Evolutionary conservation across 1,284 basidiomycete species (phyloP), one percentile per base, ranked within the genome.

Genomic region (Trichosporon ovoides): DNA sequence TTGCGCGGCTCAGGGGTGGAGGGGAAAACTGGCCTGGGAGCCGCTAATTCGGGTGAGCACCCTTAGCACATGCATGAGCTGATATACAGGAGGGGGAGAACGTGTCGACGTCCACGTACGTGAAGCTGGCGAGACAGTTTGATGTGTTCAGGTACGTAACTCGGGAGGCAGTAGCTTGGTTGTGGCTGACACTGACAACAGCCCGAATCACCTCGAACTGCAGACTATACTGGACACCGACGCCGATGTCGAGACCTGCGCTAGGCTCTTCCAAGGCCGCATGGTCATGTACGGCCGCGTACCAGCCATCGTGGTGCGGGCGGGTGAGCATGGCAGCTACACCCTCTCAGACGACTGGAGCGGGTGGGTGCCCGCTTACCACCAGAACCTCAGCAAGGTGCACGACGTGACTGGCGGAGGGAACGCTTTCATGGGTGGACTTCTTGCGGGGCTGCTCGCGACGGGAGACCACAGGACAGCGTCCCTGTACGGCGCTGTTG

Each of bases 321-420:
- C 87, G 59, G 92, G 87, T 7, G 80, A 73, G n/a, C 71, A 88
- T 62, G 92, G 92, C 0, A 86, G 87, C 7, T 94, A 85, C 71
- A 80, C 88, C 3, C 58, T 71, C 18, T 65, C 69, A 2, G 7
- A 37, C 0, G 31, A 53, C 0, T 76, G 74, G 74, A 60, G 53
- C 11, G 74, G 74, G 46, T 94, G 92, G 92, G 74, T 91, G 9
- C 83, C 85, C 4, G 88, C 92, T 2, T 94, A 83, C 70, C 92
- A 89, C 85, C 79, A 77, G 11, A 70, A 78, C 60, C 64, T 74
- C 28, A 73, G 77, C 19, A 83, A 81, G 57, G 81, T 95, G 10
- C 82, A 88, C 1, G 91, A 95, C 74, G 88, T 91, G 12, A 95
- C 92, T 53, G 90, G 89, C 46, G 91, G 89, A 6, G 91, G 91